These are phyloP conservation scores for Ogataea siamensis DNA, from an alignment of 805 yeast species.

Conservation along the genomic window DNA sequence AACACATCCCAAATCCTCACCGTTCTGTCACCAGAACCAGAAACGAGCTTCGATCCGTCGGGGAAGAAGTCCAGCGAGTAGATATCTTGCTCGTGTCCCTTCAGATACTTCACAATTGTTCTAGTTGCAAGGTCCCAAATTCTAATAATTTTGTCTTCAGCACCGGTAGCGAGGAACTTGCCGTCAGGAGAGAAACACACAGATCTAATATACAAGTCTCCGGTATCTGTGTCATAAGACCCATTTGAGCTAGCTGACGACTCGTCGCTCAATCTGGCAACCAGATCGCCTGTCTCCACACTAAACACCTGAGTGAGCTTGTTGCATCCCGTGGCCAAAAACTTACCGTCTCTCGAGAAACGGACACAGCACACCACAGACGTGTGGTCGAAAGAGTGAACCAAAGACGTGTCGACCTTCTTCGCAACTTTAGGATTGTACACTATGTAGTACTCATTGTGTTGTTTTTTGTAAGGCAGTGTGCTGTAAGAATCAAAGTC, in stretches of 20 bases:
- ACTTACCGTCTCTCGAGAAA: constrained; percentile 87
- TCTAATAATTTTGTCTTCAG: constrained; percentile 85
- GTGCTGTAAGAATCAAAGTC: constrained; percentile 80
- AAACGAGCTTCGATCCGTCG: constrained; percentile 86
- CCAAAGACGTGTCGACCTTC: constrained; percentile 78
- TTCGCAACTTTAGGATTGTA: constrained; percentile 85
- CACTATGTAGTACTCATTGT: constrained; percentile 80
- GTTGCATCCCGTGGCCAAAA: constrained; percentile 95
- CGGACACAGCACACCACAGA: constrained; percentile 97
- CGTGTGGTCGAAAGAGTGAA: constrained; percentile 86
- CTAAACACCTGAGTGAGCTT: constrained; percentile 92
- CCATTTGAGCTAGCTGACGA: constrained; percentile 44
- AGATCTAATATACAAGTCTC: constrained; percentile 89
- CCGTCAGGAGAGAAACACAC: constrained; percentile 97
- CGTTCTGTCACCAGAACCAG: constrained; percentile 95
- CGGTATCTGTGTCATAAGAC: constrained; percentile 58
- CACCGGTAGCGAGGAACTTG: constrained; percentile 90
- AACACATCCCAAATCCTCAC: constrained; percentile 95
- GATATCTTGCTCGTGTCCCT: constrained; percentile 97
- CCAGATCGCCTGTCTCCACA: constrained; percentile 86
- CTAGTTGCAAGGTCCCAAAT: constrained; percentile 92
- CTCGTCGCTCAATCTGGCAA: constrained; percentile 85
- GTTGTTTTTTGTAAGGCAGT: constrained; percentile 76
- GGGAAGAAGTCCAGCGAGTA: constrained; percentile 94
- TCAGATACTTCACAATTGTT: constrained; percentile 78